Conservation (phyloP, 1,284 basidiomycete species). For the Sutorius eximius region DNA sequence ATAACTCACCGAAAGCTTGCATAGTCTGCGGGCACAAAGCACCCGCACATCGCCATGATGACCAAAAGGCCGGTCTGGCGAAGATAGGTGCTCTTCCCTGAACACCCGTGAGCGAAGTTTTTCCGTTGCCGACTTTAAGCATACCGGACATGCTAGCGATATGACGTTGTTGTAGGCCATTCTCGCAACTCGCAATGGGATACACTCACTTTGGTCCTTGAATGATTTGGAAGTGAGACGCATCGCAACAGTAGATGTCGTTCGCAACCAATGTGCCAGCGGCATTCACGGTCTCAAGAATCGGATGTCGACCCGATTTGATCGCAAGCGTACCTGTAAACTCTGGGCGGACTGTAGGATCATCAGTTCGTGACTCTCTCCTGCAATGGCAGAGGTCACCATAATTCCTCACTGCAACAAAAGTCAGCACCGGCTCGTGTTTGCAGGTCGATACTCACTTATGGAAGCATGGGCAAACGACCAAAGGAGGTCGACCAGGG, state of each 20-base stretch:
- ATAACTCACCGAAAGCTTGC: slow-evolving; percentile 70
- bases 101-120: not conserved
- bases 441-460: slow-evolving; percentile 44
- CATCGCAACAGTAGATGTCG: slow-evolving; percentile 81
- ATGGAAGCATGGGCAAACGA: slow-evolving; percentile 82
- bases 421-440: not conserved
- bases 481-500: slow-evolving; percentile 83
- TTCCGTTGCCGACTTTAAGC: not conserved
- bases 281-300: slow-evolving; percentile 74
- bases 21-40: slow-evolving; percentile 89
- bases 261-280: slow-evolving; percentile 77
- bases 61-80: slow-evolving; percentile 82
- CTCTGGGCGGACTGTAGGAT: slow-evolving; percentile 73
- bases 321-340: slow-evolving; percentile 85
- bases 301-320: slow-evolving; percentile 82
- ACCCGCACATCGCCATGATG: slow-evolving; percentile 86
- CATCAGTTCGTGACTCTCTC: not conserved
- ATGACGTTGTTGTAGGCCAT: not conserved
- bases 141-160: slow-evolving; percentile 76
- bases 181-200: not conserved
- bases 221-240: slow-evolving; percentile 84
- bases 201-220: slow-evolving; percentile 80
- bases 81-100: slow-evolving; percentile 91
- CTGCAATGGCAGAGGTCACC: slow-evolving; percentile 41
- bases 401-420: slow-evolving; percentile 63